Evolutionary conservation across 1,139 yeast genomes (phyloP).

Genomic region (Protomyces lactucae-debilis): DNA sequence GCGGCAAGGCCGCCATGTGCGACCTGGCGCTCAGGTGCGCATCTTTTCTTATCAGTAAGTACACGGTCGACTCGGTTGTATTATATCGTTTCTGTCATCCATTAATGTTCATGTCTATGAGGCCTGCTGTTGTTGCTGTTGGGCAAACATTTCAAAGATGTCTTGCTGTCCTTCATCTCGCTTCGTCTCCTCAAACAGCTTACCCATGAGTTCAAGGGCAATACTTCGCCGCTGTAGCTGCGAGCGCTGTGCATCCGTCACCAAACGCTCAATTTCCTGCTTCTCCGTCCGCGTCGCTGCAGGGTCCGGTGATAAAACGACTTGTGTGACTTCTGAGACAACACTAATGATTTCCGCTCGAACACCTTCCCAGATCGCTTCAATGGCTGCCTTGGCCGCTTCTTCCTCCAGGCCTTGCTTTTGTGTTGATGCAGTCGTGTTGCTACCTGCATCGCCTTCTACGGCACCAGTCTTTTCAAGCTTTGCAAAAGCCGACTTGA

Average conservation of each 20-base stretch:
- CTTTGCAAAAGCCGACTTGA: slow-evolving; percentile 25
- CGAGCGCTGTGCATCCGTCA: slow-evolving; percentile 1
- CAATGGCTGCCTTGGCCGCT: slow-evolving; percentile 26
- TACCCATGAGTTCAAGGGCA: slow-evolving; percentile 18
- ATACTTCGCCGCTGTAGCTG: slow-evolving; percentile 7
- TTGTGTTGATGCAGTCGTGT: neutral
- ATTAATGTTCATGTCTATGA: too few relatives aligned
- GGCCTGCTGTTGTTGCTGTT: neutral
- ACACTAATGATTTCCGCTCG: slow-evolving; percentile 24
- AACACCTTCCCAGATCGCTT: slow-evolving; percentile 27
- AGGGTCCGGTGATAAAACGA: slow-evolving; percentile 16
- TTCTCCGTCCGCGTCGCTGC: slow-evolving; percentile 10
- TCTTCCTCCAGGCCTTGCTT: slow-evolving; percentile 20
- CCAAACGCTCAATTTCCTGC: slow-evolving; percentile 19
- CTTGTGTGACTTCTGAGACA: slow-evolving; percentile 17
- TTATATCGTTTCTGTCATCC: too few relatives aligned
- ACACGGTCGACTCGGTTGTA: too few relatives aligned
- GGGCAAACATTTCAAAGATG: slow-evolving; percentile 18
- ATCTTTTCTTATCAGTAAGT: neutral
- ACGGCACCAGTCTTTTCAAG: slow-evolving; percentile 8
- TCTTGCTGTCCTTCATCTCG: slow-evolving; percentile 22
- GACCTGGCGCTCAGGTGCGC: neutral
- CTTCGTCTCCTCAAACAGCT: slow-evolving; percentile 19
- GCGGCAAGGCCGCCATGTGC: slow-evolving; percentile 15
- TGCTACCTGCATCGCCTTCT: neutral